Base-by-base conservation (phyloP, 2,329 filamentous ascomycete species). In the Furcasterigmium furcatum region DNA sequence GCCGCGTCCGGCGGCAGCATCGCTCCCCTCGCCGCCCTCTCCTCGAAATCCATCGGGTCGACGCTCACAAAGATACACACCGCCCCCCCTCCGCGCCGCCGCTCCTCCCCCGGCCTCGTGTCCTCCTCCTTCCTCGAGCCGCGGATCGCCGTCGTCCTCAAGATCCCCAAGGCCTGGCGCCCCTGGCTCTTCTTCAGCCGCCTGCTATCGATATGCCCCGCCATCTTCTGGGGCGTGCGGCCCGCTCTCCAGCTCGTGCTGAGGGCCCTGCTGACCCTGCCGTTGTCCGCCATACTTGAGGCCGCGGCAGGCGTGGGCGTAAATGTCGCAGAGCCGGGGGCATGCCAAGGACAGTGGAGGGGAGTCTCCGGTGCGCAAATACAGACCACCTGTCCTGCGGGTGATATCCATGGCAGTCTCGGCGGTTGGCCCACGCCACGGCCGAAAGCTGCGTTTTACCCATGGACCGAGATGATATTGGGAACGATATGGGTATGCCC, bases 111-210 rank as follows among this genome's bases (percentile, higher is more conserved):
- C 13, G 48, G 43, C 46, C 35, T 51, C 39, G 42, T 52, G 16
- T 42, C 51, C 46, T 52, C 55, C 16, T 66, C 77, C 14, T 70
- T 84, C 43, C 73, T 90, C 36, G 87, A 91, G 58, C 88, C 88
- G 12, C 86, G 87, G 46, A 82, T 92, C 46, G 88, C 88, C 51
- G 86, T 91, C 55, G 79, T 89, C 25, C 76, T 92, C 39, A 87
- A 88, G 43, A 80, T 94, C 14, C 82, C 85, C 44, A 74, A 75
- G 51, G 75, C 74, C 50, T 92, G 87, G 84, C 84, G 91, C 61
- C 73, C 86, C 35, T 84, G 85, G 47, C 76, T 92, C 45, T 81
- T 90, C 52, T 71, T 85, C 51, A 84, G 86, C 55, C 82, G 88
- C n/a, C 79, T 86, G 20, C 68, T 87, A 50, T 89, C 85, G 48